Base-by-base conservation (phyloP, 441 rosid species). In the Hura crepitans region DNA sequence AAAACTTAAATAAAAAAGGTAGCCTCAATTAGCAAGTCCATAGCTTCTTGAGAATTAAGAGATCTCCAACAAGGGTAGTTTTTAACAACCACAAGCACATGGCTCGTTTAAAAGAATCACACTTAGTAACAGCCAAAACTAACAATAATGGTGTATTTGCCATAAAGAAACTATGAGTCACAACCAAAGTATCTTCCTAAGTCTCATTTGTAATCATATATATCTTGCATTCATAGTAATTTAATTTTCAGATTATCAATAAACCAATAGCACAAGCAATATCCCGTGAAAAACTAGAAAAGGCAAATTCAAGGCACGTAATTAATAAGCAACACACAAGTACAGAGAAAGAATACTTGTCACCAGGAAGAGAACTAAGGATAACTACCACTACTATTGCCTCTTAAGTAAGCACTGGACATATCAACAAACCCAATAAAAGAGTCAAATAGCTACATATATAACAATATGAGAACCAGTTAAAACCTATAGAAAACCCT, bases 11-110 rank as follows among this genome's bases (percentile, higher is more conserved):
- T 18, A 5, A 13, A 33, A 37, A 1, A 13, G 0, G n/a, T 27
- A 60, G 59, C 51, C 47, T 59, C 42, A 33, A 49, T 3, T 64
- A 28, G 50, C 17, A 49, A 49, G 37, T 55, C 53, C 50, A 54
- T 27, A 59, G 62, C 33, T 60, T 60, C 39, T 47, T 2, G 31
- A 49, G 25, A 7, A 66, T 23, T 5, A 25, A 6, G 33, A 59
- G 15, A 69, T 66, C 60, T 25, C 46, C 14, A 28, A 37, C 14
- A 31, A 17, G 8, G 23, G 13, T n/a, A 28, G 5, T 17, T 33
- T 50, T 51, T 28, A 58, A 33, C 25, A 47, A 17, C 37, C 23
- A 28, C 4, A n/a, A n/a, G 37, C 22, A 42, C 46, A 11, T 12
- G 18, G n/a, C n/a, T 25, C 1, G 37, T 57, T 30, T 12, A 42